Conservation (phyloP, 208 protist species). For the Strigomonas culicis region DNA sequence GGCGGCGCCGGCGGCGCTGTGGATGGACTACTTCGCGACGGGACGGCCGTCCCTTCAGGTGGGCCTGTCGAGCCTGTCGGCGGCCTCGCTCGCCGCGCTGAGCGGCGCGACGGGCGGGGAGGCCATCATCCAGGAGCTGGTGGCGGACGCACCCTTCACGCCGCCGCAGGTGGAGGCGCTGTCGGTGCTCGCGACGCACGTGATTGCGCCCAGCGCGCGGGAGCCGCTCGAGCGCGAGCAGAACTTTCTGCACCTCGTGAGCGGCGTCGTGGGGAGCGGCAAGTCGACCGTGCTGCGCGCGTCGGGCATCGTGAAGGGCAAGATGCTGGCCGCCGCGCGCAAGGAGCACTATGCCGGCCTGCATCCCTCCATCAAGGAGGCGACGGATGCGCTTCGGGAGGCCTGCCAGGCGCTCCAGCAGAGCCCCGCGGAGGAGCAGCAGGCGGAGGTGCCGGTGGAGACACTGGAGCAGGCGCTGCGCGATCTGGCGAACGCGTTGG, state of each 20-base stretch:
- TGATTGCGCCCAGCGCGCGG: neutral
- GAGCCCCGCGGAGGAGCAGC: slow-evolving; percentile 6
- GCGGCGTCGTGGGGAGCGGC: slow-evolving; percentile 63
- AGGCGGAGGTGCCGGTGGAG: neutral
- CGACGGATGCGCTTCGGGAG: slow-evolving; percentile 22
- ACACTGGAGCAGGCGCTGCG: neutral
- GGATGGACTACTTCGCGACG: slow-evolving; percentile 24
- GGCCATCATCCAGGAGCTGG: slow-evolving; percentile 18
- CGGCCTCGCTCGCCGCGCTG: neutral
- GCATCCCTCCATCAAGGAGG: slow-evolving; percentile 33
- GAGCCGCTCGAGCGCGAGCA: slow-evolving; percentile 4
- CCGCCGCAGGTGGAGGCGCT: slow-evolving; percentile 72
- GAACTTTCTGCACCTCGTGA: slow-evolving; percentile 35
- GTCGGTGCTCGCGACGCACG: slow-evolving; percentile 35
- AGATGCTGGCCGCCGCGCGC: slow-evolving; percentile 40
- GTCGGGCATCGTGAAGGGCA: slow-evolving; percentile 42
- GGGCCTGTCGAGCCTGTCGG: too few species aligned
- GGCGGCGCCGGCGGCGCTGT: slow-evolving; percentile 7
- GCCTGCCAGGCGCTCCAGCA: slow-evolving; percentile 13
- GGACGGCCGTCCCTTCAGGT: too few species aligned
- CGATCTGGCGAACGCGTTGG: neutral
- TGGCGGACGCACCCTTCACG: slow-evolving; percentile 33
- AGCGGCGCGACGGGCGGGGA: slow-evolving; percentile 6
- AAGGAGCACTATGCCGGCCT: slow-evolving; percentile 57
- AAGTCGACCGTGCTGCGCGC: slow-evolving; percentile 70